Evolutionary conservation across 257 asterid genomes (phyloP), one percentile per base, ranked within the genome.

Genomic region (Jaltomata sinuosa): DNA sequence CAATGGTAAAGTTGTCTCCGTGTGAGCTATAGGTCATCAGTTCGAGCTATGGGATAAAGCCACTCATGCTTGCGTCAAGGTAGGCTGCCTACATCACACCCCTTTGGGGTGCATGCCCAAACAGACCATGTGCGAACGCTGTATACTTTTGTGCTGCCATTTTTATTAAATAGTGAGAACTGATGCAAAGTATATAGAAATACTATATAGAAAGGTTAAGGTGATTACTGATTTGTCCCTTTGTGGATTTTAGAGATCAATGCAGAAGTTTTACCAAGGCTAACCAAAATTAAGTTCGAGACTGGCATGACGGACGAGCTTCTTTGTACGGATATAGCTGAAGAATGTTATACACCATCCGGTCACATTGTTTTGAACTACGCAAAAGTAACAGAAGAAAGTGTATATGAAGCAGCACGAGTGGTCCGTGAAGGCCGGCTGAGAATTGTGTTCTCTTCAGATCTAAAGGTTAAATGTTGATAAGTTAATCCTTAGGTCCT

Each of bases 401-500:
- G 84, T 25, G 83, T 86, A 11, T 83, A 78, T 67, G 65, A 86
- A 29, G 68, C 79, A 61, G 81, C 50, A 16, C 88, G 79, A n/a
- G 83, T 87, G 29, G 84, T 80, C 64, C 88, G 81, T 40, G n/a
- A n/a, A n/a, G n/a, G n/a, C n/a, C n/a, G n/a, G 68, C 87, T 89
- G 82, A 86, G 84, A 31, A 57, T 89, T n/a, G n/a, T n/a, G n/a
- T n/a, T 87, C 83, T 69, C 88, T 65, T 76, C 84, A 16, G 88
- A 87, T 40, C 78, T n/a, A n/a, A n/a, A n/a, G n/a, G n/a, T n/a
- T n/a, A n/a, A n/a, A n/a, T n/a, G n/a, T n/a, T n/a, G n/a, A n/a
- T n/a, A n/a, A n/a, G n/a, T n/a, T n/a, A n/a, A n/a, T n/a, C n/a
- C n/a, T n/a, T n/a, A n/a, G n/a, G n/a, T n/a, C n/a, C n/a, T n/a